A percentile compares a stretch with the other conserved stretches of the same genome.
Evolutionary conservation across 768 basidiomycete species (phyloP).

Genomic region (Mycena indigotica): DNA sequence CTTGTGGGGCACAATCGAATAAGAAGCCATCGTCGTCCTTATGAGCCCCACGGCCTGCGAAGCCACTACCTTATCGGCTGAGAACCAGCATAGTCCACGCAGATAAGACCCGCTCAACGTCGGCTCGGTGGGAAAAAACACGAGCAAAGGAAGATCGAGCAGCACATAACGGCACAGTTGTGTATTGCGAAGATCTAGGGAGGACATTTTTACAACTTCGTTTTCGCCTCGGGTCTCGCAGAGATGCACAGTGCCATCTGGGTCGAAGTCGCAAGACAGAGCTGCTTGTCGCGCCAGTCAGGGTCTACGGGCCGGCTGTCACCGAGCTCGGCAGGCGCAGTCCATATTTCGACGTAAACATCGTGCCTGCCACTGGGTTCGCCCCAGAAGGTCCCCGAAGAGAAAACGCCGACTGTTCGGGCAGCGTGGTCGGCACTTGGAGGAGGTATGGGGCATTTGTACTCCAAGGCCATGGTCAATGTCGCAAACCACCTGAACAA

Average conservation of each 20-base stretch:
- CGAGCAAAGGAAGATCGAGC: neutral
- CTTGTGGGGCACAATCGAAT: neutral
- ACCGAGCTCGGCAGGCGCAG: constrained; percentile 58
- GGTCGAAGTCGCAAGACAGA: constrained; percentile 63
- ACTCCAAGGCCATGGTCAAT: constrained; percentile 60
- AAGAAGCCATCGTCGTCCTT: neutral
- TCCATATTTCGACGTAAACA: constrained; percentile 63
- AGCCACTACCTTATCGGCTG: neutral
- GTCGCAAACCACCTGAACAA: constrained; percentile 62
- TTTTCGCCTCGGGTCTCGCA: constrained; percentile 38
- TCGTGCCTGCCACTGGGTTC: constrained; percentile 62
- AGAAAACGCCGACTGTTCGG: constrained; percentile 62
- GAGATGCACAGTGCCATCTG: constrained; percentile 61
- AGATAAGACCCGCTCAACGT: neutral
- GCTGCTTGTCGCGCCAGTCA: constrained; percentile 63
- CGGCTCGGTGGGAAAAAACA: constrained; percentile 6
- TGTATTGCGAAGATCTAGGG: too few species aligned
- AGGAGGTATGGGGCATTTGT: constrained; percentile 61
- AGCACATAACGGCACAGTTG: neutral
- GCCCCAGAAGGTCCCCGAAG: constrained; percentile 52
- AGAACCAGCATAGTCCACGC: neutral
- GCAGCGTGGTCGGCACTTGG: constrained; percentile 42
- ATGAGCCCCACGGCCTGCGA: neutral
- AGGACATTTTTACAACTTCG: constrained; percentile 13
- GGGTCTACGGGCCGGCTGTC: constrained; percentile 38